Conservation (phyloP, 352 stramenopile species). For the Phytophthora boehmeriae region DNA sequence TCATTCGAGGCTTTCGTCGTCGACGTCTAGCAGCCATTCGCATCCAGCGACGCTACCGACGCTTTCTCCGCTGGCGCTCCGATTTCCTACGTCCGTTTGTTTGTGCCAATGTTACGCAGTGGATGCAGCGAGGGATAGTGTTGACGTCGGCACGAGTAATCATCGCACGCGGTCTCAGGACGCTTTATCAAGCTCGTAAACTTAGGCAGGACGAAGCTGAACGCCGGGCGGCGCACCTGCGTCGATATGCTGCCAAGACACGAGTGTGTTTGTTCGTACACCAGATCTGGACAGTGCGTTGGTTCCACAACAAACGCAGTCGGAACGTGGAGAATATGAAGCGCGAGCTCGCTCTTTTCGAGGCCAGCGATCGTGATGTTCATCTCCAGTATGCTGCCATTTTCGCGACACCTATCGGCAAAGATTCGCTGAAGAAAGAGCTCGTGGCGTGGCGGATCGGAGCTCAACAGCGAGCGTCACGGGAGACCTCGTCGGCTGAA, state of each 20-base stretch:
- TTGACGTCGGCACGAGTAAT: conserved; percentile 12
- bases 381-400: conserved; percentile 35
- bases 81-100: conserved; percentile 24
- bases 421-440: conserved; percentile 42
- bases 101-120: conserved; percentile 13
- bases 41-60: conserved; percentile 40
- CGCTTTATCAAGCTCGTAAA: conserved; percentile 19
- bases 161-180: conserved; percentile 20
- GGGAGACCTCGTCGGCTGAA: background rate
- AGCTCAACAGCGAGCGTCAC: conserved; percentile 5
- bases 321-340: conserved; percentile 34
- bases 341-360: conserved; percentile 30
- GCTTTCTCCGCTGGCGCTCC: conserved; percentile 23
- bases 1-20: conserved; percentile 31
- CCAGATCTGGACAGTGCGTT: conserved; percentile 36
- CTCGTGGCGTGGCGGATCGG: conserved; percentile 31
- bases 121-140: conserved; percentile 12
- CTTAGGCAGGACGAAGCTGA: conserved; percentile 7
- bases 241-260: conserved; percentile 50
- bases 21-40: conserved; percentile 28
- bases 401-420: conserved; percentile 39
- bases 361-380: conserved; percentile 27
- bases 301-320: conserved; percentile 39
- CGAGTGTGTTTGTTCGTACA: conserved; percentile 52
- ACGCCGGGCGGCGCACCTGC: conserved; percentile 25